A percentile compares a stretch with the other conserved stretches of the same genome.
These are phyloP conservation scores for Phytophthora brassicae DNA, from an alignment of 352 stramenopile genomes.

Conservation along the genomic window DNA sequence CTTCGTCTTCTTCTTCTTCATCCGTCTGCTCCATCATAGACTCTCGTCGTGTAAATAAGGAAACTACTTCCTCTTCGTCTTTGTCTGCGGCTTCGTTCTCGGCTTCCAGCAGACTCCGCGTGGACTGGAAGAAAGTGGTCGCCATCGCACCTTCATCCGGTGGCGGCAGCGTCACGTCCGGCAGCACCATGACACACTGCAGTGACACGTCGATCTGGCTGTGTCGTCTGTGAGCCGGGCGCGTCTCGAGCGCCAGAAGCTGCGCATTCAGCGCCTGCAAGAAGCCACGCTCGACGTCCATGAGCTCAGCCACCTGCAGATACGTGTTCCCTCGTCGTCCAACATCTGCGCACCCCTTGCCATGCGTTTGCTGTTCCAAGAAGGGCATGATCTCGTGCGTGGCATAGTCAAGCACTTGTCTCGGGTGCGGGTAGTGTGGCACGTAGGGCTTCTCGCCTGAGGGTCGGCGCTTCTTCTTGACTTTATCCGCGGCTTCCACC, in stretches of 20 bases:
- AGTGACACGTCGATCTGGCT: constrained; percentile 78
- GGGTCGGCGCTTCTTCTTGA: constrained; percentile 34
- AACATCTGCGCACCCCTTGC: background rate
- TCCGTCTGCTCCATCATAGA: constrained; percentile 41
- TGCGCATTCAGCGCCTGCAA: constrained; percentile 65
- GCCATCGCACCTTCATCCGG: constrained; percentile 48
- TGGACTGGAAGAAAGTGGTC: constrained; percentile 51
- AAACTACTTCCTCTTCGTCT: constrained; percentile 21
- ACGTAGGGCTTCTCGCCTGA: constrained; percentile 36
- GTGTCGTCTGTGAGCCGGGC: constrained; percentile 59
- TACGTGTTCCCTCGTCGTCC: constrained; percentile 36
- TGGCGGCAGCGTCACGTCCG: constrained; percentile 71
- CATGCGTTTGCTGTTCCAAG: constrained; percentile 46
- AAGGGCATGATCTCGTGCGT: constrained; percentile 76
- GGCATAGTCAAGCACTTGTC: constrained; percentile 72
- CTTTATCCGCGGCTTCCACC: constrained; percentile 10
- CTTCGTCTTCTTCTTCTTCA: constrained; percentile 27
- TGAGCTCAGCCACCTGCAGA: constrained; percentile 69
- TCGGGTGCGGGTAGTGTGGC: constrained; percentile 69
- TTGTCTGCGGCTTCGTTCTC: constrained; percentile 15
- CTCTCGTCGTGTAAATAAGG: constrained; percentile 15
- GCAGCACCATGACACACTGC: constrained; percentile 76
- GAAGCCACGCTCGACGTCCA: constrained; percentile 64
- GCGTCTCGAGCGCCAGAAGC: constrained; percentile 52
- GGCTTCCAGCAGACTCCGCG: constrained; percentile 27